Conservation (phyloP, 805 yeast genomes). For the Lipomyces spencermartinsiae region DNA sequence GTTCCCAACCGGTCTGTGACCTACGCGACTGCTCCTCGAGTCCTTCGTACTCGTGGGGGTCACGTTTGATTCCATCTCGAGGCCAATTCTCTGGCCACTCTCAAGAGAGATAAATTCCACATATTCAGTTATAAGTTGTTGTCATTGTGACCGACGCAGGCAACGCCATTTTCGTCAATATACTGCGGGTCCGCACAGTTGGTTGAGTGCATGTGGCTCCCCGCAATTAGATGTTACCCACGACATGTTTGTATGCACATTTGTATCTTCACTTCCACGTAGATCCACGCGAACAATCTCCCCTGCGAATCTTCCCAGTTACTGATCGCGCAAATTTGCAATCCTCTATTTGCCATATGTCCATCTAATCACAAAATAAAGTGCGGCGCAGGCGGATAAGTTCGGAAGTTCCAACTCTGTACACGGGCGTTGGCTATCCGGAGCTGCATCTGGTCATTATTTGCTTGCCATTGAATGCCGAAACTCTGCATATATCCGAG, state of each 20-base stretch:
- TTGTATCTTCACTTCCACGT: background rate
- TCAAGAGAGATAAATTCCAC: background rate
- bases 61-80: background rate
- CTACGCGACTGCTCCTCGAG: background rate
- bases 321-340: background rate
- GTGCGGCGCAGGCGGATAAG: conserved; percentile 1
- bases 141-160: background rate
- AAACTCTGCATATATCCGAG: too few relatives aligned
- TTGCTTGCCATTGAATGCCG: background rate
- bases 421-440: background rate
- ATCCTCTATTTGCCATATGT: background rate
- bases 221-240: background rate
- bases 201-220: background rate
- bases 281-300: background rate
- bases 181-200: background rate
- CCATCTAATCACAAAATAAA: background rate
- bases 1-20: background rate
- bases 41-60: background rate
- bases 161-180: too few relatives aligned
- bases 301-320: background rate
- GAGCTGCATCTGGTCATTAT: background rate
- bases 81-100: background rate
- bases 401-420: background rate
- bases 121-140: background rate
- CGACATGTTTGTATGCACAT: background rate